These are phyloP conservation scores for Exophiala sp. DNA, from an alignment of 2,329 filamentous ascomycete species.

Conservation along the genomic window DNA sequence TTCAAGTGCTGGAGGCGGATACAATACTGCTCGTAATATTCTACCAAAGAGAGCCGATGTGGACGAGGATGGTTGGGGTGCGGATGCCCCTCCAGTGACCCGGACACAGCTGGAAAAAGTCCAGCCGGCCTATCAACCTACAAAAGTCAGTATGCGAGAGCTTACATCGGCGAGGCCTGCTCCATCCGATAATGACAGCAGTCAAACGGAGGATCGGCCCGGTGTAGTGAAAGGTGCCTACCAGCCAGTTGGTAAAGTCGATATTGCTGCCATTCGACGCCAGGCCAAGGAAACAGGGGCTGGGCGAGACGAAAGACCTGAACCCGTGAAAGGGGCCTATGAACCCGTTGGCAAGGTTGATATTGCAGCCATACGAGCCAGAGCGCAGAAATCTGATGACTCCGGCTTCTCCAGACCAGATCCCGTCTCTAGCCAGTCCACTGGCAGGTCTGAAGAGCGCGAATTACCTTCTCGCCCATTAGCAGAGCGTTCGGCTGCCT, in stretches of 20 bases:
- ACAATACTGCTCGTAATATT: constrained; percentile 54
- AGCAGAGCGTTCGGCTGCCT: constrained; percentile 69
- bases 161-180: constrained; percentile 65
- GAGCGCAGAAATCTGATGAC: constrained; percentile 60
- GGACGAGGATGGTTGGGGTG: constrained; percentile 88
- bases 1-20: constrained; percentile 47
- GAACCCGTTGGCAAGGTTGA: constrained; percentile 95
- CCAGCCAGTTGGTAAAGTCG: constrained; percentile 93
- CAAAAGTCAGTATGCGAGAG: constrained; percentile 87
- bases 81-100: constrained; percentile 84
- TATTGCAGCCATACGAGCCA: constrained; percentile 85
- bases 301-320: constrained; percentile 66
- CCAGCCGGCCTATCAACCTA: constrained; percentile 84
- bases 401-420: constrained; percentile 30
- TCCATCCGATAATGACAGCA: constrained; percentile 54
- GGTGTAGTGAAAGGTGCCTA: constrained; percentile 81
- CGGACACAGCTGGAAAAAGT: constrained; percentile 88
- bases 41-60: constrained; percentile 45
- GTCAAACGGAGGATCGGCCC: constrained; percentile 42
- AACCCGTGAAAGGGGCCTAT: constrained; percentile 84
- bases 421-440: constrained; percentile 40
- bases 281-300: constrained; percentile 57
- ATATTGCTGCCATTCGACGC: constrained; percentile 82
- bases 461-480: constrained; percentile 56
- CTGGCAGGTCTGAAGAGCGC: constrained; percentile 41